phyloP scores from a whole-genome alignment of 2,329 filamentous ascomycete genomes.

The Aschersonia sp. region DNA sequence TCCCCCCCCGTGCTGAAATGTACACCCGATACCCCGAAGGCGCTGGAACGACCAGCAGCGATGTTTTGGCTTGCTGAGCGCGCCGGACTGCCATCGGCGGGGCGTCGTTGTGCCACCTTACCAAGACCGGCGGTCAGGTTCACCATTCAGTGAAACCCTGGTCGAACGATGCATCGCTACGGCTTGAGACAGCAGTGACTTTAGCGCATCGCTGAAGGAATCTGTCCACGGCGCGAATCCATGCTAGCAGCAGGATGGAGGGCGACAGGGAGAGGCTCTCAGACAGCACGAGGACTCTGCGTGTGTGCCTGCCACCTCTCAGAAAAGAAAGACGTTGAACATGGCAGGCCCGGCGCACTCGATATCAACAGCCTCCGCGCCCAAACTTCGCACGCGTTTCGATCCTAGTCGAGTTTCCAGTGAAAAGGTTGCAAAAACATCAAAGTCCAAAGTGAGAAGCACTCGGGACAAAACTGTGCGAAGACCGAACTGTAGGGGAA shows the following conservation, averaged over 20 bases:
- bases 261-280: no score
- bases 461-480: no score
- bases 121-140: not conserved
- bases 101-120: not conserved
- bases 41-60: constrained; percentile 7
- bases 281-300: no score
- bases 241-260: not conserved
- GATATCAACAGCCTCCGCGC: no score
- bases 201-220: not conserved
- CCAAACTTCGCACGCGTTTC: no score
- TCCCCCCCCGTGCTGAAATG: constrained; percentile 10
- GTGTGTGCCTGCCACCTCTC: no score
- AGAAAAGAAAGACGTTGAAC: no score
- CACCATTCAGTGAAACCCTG: not conserved
- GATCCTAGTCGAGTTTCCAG: no score
- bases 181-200: not conserved
- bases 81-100: not conserved
- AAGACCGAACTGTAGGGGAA: no score
- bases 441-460: no score
- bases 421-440: no score
- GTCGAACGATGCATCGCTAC: not conserved
- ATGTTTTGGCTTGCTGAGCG: not conserved
- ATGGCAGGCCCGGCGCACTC: no score
- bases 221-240: not conserved
- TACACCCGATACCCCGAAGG: constrained; percentile 8